phyloP scores from a whole-genome alignment of 1,284 basidiomycete genomes.

The Microbotryomycetes sp. region DNA sequence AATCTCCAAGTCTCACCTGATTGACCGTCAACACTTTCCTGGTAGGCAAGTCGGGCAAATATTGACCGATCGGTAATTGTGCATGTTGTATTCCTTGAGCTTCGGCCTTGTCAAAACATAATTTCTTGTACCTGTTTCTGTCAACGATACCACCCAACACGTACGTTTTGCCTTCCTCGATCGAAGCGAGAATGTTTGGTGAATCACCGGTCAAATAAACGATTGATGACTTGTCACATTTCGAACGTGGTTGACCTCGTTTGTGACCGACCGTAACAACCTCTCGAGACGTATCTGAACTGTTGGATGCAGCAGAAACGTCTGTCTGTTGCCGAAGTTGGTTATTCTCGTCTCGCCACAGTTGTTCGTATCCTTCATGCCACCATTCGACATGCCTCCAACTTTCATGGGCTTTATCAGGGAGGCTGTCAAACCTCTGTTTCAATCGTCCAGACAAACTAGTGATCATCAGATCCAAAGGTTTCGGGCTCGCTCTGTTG shows the following conservation, averaged over 20 bases:
- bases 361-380: slow-evolving; percentile 59
- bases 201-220: slow-evolving; percentile 96
- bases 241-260: slow-evolving; percentile 22
- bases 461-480: slow-evolving; percentile 72
- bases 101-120: slow-evolving; percentile 82
- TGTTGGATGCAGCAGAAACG: too few relatives aligned
- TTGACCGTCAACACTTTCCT: slow-evolving; percentile 97
- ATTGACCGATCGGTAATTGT: slow-evolving; percentile 84
- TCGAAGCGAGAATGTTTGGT: slow-evolving; percentile 68
- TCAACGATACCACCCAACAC: slow-evolving; percentile 96
- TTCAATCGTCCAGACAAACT: slow-evolving; percentile 66
- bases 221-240: slow-evolving; percentile 49
- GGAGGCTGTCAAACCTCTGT: slow-evolving; percentile 60
- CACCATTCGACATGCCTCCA: slow-evolving; percentile 81
- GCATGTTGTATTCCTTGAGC: slow-evolving; percentile 71
- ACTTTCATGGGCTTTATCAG: slow-evolving; percentile 62
- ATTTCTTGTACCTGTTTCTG: slow-evolving; percentile 92
- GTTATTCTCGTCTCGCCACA: slow-evolving; percentile 54
- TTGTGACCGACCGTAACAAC: slow-evolving; percentile 11
- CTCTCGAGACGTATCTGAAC: too few relatives aligned
- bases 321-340: too few relatives aligned
- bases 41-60: slow-evolving; percentile 71
- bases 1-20: slow-evolving; percentile 61
- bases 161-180: slow-evolving; percentile 68
- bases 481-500: slow-evolving; percentile 64